These are phyloP conservation scores for Rhizopogon vesiculosus DNA, from an alignment of 768 basidiomycete species.

Conservation along the genomic window DNA sequence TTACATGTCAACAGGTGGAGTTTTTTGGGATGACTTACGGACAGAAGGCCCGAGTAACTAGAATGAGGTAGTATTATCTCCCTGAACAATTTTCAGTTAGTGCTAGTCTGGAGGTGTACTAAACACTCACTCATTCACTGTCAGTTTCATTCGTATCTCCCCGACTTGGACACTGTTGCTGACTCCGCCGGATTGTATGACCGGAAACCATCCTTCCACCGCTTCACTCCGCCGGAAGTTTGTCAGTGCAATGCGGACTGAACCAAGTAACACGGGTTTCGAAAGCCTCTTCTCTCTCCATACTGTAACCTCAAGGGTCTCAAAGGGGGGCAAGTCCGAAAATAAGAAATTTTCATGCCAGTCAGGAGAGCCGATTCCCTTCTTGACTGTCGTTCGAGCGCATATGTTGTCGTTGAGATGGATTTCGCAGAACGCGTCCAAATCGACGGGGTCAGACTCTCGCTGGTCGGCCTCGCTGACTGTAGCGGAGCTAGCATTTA, in stretches of 20 bases:
- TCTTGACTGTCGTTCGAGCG: conserved; percentile 73
- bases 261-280: conserved; percentile 56
- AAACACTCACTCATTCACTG: conserved; percentile 65
- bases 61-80: conserved; percentile 74
- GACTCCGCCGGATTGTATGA: conserved; percentile 47
- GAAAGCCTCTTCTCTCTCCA: conserved; percentile 63
- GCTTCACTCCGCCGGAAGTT: conserved; percentile 72
- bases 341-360: conserved; percentile 83
- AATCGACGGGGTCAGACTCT: conserved; percentile 52
- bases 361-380: conserved; percentile 59
- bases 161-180: conserved; percentile 60
- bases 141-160: conserved; percentile 68
- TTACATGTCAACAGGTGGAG: not conserved
- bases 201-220: conserved; percentile 84
- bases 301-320: conserved; percentile 60
- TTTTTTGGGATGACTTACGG: conserved; percentile 35
- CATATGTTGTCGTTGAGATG: conserved; percentile 60
- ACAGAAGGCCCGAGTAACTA: conserved; percentile 56
- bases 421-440: conserved; percentile 79
- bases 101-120: not conserved
- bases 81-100: conserved; percentile 24
- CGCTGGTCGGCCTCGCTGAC: conserved; percentile 28
- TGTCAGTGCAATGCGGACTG: conserved; percentile 54
- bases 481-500: conserved; percentile 18
- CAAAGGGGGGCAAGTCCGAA: conserved; percentile 74